Conservation (phyloP, 2,329 filamentous ascomycete species). For the Zasmidium cellare region DNA sequence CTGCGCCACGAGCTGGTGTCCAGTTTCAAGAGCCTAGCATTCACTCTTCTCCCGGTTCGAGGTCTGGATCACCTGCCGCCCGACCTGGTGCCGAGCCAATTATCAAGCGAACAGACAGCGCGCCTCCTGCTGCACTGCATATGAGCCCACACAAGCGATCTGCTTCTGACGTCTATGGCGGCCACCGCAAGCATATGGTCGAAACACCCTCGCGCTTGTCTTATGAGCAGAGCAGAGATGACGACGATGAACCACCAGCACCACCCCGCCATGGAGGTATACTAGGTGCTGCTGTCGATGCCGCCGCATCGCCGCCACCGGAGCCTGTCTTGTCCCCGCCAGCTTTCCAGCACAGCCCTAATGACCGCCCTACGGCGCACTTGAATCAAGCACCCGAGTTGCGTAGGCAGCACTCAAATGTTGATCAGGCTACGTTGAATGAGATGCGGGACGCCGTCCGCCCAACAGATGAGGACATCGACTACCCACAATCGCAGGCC, state of each 20-base stretch:
- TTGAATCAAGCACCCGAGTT: slow-evolving; percentile 76
- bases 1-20: slow-evolving; percentile 35
- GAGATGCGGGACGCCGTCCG: slow-evolving; percentile 70
- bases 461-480: slow-evolving; percentile 20
- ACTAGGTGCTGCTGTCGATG: slow-evolving; percentile 39
- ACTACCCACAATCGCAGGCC: background rate
- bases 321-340: slow-evolving; percentile 78
- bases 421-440: slow-evolving; percentile 77
- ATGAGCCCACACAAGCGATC: slow-evolving; percentile 48
- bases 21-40: slow-evolving; percentile 46
- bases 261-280: slow-evolving; percentile 42
- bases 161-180: slow-evolving; percentile 49
- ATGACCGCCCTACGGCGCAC: slow-evolving; percentile 66
- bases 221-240: slow-evolving; percentile 33
- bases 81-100: slow-evolving; percentile 23
- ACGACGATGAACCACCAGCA: slow-evolving; percentile 40
- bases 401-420: slow-evolving; percentile 76
- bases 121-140: slow-evolving; percentile 36
- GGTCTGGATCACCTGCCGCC: slow-evolving; percentile 44
- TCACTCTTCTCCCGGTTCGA: slow-evolving; percentile 47
- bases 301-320: slow-evolving; percentile 51
- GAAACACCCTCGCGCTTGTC: slow-evolving; percentile 43
- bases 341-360: slow-evolving; percentile 73
- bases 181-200: slow-evolving; percentile 43
- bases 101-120: slow-evolving; percentile 45